Conservation (phyloP, 1,284 basidiomycete genomes). For the Microbotryum saponariae region DNA sequence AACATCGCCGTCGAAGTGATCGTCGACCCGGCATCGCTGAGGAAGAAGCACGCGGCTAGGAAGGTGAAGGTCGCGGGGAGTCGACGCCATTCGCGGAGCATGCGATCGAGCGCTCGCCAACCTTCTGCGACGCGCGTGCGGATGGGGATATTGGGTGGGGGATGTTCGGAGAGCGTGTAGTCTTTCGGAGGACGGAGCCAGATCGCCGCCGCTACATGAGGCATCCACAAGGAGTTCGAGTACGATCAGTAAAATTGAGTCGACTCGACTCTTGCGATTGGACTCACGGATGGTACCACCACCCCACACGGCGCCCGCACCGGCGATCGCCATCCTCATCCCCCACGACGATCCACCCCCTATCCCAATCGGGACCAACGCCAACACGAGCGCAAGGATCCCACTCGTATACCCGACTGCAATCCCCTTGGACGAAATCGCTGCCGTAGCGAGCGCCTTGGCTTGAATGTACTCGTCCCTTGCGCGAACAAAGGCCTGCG, state of each 20-base stretch:
- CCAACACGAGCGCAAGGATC: constrained; percentile 59
- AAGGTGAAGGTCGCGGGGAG: constrained; percentile 62
- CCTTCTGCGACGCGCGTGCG: neutral
- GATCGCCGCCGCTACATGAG: constrained; percentile 7
- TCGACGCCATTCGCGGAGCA: constrained; percentile 24
- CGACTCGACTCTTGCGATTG: neutral
- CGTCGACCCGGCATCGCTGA: constrained; percentile 69
- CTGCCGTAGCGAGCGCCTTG: constrained; percentile 48
- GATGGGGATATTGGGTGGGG: neutral
- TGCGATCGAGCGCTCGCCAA: constrained; percentile 21
- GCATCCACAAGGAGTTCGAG: neutral
- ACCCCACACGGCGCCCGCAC: constrained; percentile 18
- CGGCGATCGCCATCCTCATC: constrained; percentile 14
- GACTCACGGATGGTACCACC: constrained; percentile 16
- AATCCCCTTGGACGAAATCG: constrained; percentile 72
- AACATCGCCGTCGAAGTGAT: constrained; percentile 74
- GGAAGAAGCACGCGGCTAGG: constrained; percentile 80
- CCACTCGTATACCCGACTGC: constrained; percentile 69
- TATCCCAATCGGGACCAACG: constrained; percentile 62
- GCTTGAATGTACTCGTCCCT: constrained; percentile 18
- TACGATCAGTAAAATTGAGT: neutral
- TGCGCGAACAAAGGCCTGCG: constrained; percentile 2
- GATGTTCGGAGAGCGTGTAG: neutral
- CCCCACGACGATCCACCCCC: constrained; percentile 37
- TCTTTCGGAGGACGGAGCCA: constrained; percentile 11